Evolutionary conservation across 495 filamentous ascomycete species (phyloP).

Genomic region (Staphylotrichum longicolle): DNA sequence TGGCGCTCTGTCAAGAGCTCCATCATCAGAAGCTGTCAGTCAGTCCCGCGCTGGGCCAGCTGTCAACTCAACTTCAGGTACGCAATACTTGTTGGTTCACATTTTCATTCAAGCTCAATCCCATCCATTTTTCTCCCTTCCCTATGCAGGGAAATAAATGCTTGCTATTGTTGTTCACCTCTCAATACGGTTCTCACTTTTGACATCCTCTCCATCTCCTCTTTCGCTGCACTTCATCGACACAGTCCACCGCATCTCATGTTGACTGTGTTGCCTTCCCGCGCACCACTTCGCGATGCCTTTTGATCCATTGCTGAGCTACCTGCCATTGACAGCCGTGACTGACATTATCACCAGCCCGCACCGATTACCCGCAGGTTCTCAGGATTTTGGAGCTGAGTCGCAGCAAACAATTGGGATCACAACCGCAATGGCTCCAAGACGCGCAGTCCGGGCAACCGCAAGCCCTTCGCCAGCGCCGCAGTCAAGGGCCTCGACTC

Average conservation of each 20-base stretch:
- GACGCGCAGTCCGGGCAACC: conserved; percentile 15
- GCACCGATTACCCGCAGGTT: background rate
- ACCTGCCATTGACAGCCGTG: background rate
- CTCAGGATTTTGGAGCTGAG: background rate
- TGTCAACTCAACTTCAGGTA: conserved; percentile 9
- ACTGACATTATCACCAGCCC: conserved; percentile 12
- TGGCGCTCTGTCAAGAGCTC: background rate
- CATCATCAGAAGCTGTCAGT: conserved; percentile 4
- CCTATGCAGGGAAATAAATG: too few relatives aligned
- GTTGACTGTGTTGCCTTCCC: background rate
- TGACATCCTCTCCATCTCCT: background rate
- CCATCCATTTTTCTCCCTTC: background rate
- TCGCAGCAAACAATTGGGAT: background rate
- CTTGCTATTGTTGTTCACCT: background rate
- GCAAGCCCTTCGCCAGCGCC: conserved; percentile 9
- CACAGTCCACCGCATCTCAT: background rate
- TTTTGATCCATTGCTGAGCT: background rate
- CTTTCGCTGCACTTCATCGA: background rate
- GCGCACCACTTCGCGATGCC: background rate
- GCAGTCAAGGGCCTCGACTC: conserved; percentile 2
- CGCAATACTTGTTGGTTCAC: background rate
- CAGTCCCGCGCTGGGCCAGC: conserved; percentile 10
- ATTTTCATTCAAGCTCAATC: conserved; percentile 5
- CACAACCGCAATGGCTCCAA: conserved; percentile 25
- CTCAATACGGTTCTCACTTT: background rate